phyloP scores from a whole-genome alignment of 129 eudicot genomes.

The Silybum marianum region DNA sequence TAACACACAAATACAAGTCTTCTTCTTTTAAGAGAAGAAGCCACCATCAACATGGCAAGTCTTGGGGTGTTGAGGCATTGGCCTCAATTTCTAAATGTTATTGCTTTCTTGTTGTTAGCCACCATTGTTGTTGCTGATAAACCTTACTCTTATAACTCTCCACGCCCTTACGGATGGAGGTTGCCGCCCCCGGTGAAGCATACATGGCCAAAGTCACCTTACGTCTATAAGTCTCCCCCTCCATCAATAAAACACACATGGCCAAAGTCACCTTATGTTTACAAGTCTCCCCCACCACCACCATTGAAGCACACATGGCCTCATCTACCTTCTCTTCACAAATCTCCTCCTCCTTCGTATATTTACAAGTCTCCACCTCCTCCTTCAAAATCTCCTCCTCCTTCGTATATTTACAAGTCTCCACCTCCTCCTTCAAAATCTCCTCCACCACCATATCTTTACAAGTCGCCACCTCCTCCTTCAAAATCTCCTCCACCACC shows the following conservation, averaged over 20 bases:
- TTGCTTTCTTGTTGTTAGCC: slow-evolving; percentile 24
- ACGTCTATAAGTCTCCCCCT: slow-evolving; percentile 23
- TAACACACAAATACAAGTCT: slow-evolving; percentile 2
- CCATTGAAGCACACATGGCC: background rate
- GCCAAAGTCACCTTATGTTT: slow-evolving; percentile 17
- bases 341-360: background rate
- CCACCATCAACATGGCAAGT: slow-evolving; percentile 19
- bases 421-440: background rate
- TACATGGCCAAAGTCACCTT: slow-evolving; percentile 5
- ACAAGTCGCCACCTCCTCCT: no score
- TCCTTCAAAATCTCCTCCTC: background rate
- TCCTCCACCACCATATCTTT: no score
- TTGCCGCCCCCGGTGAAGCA: slow-evolving; percentile 5
- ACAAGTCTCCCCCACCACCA: slow-evolving; percentile 20
- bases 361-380: slow-evolving; percentile 3
- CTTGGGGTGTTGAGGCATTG: slow-evolving; percentile 14
- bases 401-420: background rate
- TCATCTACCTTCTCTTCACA: background rate
- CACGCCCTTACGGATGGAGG: slow-evolving; percentile 6
- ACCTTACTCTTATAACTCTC: slow-evolving; percentile 23
- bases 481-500: no score
- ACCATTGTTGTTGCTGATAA: slow-evolving; percentile 22
- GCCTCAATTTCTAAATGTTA: slow-evolving; percentile 29
- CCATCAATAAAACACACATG: slow-evolving; percentile 9
- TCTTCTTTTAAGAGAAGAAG: slow-evolving; percentile 4